A percentile compares a stretch with the other conserved stretches of the same genome.
Conservation (phyloP, 1,139 yeast genomes). For the Pichia sp. region DNA sequence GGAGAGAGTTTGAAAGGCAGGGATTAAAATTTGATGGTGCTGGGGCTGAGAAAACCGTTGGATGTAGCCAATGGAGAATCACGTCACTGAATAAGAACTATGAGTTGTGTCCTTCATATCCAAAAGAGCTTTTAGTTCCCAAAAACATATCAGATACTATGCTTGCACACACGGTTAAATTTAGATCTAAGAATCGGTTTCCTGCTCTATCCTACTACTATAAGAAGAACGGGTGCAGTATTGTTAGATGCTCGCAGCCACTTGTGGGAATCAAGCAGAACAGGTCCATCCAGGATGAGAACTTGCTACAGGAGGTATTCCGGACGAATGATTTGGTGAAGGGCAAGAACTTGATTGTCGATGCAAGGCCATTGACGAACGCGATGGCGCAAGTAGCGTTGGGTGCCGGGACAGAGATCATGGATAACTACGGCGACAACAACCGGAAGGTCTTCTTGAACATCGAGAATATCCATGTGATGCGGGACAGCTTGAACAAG, state of each 20-base stretch:
- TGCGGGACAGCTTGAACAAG: slow-evolving; percentile 75
- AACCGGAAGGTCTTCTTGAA: slow-evolving; percentile 66
- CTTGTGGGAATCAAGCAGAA: slow-evolving; percentile 85
- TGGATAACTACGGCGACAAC: slow-evolving; percentile 68
- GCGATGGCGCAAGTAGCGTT: slow-evolving; percentile 96
- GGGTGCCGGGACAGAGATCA: slow-evolving; percentile 94
- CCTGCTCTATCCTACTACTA: slow-evolving; percentile 82
- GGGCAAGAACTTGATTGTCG: slow-evolving; percentile 66
- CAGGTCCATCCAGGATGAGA: slow-evolving; percentile 89
- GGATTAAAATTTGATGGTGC: slow-evolving; percentile 37
- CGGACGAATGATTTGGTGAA: slow-evolving; percentile 33
- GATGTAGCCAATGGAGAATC: slow-evolving; percentile 54
- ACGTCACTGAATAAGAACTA: slow-evolving; percentile 62
- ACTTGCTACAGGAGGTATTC: slow-evolving; percentile 69
- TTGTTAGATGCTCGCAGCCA: slow-evolving; percentile 90
- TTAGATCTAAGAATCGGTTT: slow-evolving; percentile 77
- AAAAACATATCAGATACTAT: slow-evolving; percentile 72
- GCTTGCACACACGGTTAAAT: slow-evolving; percentile 75
- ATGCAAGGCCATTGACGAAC: slow-evolving; percentile 87
- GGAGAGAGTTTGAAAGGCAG: slow-evolving; percentile 63
- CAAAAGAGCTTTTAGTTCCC: slow-evolving; percentile 65
- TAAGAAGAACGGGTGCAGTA: slow-evolving; percentile 65
- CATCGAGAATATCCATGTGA: slow-evolving; percentile 91
- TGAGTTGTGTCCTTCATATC: slow-evolving; percentile 73
- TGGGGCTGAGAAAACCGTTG: slow-evolving; percentile 5